Evolutionary conservation across 2,329 filamentous ascomycete species (phyloP), one percentile per base, ranked within the genome.

Genomic region (Epichloe festucae): DNA sequence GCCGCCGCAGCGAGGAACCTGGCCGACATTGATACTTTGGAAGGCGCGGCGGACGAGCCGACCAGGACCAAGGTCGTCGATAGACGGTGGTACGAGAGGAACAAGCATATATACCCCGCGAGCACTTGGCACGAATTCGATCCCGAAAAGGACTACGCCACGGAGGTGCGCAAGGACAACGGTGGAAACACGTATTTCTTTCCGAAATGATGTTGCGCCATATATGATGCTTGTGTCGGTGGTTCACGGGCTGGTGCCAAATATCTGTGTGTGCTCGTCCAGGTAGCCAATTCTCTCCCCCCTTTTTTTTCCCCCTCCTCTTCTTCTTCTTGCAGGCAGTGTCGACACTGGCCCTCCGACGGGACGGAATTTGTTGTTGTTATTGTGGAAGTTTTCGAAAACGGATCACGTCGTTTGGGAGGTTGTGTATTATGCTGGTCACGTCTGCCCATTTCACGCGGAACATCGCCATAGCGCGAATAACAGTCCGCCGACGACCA

Each of bases 71-170:
- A 96, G 65, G 90, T 98, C 3, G 91, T 98, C 4, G 91, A 98
- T 70, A 79, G 93, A 54, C 76, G 93, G 54, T 98, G 93, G 93
- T 98, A 96, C 66, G 89, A 96, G 72, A 81, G 84, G 62, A 96
- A 97, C 66, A 98, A 97, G 70, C 93, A 98, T 67, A 97, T 98
- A 53, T 98, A 91, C 65, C 93, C 93, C 0, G 91, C 91, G 19
- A 97, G 88, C 64, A 79, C 91, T 46, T 98, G 93, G 93, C 88
- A 90, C 60, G 87, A 95, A 56, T 98, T 95, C 65, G 90, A 95
- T 58, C 85, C 89, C 0, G 87, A 88, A 55, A 87, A 86, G 67
- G 87, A 96, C 61, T 95, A 95, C 70, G 78, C 81, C 62, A 77
- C 74, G 57, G 81, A 87, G 58, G 79, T 90, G 40, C 79, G 87